Evolutionary conservation across 768 basidiomycete species (phyloP).

Genomic region (Dioszegia aurantiaca): DNA sequence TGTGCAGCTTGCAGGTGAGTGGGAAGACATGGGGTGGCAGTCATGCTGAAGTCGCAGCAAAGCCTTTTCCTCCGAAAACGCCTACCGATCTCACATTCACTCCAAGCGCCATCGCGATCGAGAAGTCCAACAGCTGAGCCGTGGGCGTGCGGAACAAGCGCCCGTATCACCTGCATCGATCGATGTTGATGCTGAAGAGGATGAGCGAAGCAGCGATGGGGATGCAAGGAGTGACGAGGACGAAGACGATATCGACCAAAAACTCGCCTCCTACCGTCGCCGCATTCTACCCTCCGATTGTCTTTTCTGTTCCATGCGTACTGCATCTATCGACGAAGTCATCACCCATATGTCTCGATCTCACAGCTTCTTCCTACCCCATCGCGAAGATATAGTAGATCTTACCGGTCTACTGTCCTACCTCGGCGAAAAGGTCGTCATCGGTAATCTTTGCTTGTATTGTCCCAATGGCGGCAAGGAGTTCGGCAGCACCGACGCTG

Average conservation of each 20-base stretch:
- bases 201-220: background rate
- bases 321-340: constrained; percentile 62
- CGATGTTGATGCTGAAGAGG: background rate
- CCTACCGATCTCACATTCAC: constrained; percentile 78
- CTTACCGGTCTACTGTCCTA: constrained; percentile 74
- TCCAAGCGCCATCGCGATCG: constrained; percentile 87
- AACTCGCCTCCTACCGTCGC: constrained; percentile 50
- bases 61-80: constrained; percentile 81
- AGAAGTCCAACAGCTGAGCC: constrained; percentile 49
- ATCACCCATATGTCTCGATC: constrained; percentile 78
- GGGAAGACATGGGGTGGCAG: no score
- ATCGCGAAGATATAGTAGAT: constrained; percentile 84
- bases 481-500: constrained; percentile 79
- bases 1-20: constrained; percentile 84
- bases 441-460: constrained; percentile 89
- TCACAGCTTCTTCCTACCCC: constrained; percentile 96
- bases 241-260: constrained; percentile 34
- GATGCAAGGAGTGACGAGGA: background rate
- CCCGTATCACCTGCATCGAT: background rate
- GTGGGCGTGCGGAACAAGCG: background rate
- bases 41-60: constrained; percentile 63
- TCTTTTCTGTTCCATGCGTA: constrained; percentile 73
- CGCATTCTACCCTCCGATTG: constrained; percentile 65
- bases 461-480: constrained; percentile 75
- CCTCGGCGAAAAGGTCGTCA: constrained; percentile 86